Base-by-base conservation (phyloP, 208 protist species). In the Trypanosoma melophagium region DNA sequence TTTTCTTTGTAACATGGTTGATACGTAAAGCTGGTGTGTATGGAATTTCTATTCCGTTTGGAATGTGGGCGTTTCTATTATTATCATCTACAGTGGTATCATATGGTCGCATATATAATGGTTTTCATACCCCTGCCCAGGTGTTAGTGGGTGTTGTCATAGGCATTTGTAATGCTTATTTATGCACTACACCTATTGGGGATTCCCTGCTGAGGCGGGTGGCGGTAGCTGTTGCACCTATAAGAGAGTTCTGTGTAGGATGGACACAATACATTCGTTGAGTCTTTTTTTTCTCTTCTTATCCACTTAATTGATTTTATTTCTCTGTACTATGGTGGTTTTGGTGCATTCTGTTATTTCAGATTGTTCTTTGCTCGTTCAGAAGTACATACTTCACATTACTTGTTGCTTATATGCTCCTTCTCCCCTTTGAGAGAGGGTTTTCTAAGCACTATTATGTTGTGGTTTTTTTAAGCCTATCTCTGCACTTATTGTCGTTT, bases 71-170 rank as follows among this genome's bases (percentile, higher is more conserved):
- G 1, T 80, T 89, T 50, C 41, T 83, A 7, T 0, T 88, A 24
- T 41, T 53, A 17, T 62, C 75, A n/a, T 58, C 74, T 0, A 40
- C 79, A 0, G 55, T 90, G 24, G 86, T 94, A 21, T 75, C 76
- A 7, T 74, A 53, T 12, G 77, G 85, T 10, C 83, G 88, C 3
- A 79, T 94, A 7, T 94, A 91, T 69, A 94, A 94, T 52, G 67
- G 71, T 47, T 88, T 87, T 63, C 88, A 94, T 72, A 88, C 77
- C 3, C 66, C 82, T 2, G 70, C 45, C 0, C 88, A 94, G 58
- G 85, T 89, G 24, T 25, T 88, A 16, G 76, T 76, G 1, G 88
- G 88, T 13, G 79, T 74, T 52, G 25, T 66, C 13, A 67, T 89
- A 7, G 88, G 88, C 1, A 55, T 61, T 2, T 47, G 59, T 5